Evolutionary conservation across 2,329 filamentous ascomycete species (phyloP), one percentile per base, ranked within the genome.

Genomic region (Fusarium sp.): DNA sequence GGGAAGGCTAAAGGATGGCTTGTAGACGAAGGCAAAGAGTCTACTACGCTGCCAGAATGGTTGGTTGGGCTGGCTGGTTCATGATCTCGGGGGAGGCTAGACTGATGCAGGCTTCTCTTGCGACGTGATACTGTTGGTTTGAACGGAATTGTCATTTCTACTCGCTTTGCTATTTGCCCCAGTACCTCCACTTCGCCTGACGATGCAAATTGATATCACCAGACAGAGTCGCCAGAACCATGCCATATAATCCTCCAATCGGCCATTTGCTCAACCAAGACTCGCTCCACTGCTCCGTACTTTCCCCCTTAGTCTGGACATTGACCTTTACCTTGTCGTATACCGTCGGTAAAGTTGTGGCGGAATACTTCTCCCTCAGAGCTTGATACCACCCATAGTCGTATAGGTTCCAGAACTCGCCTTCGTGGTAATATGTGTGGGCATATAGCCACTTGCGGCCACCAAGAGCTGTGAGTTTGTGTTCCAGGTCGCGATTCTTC

Each of bases 391-490:
- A 88, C 10, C 80, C 73, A 23, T 84, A 82, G 72, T 90, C 86
- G 75, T 93, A 93, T 20, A 90, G 83, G 11, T 81, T 75, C 90
- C 91, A 92, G 80, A 93, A 94, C 76, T 92, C 89, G 0, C 87
- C 83, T 73, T 93, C 88, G 1, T 87, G 87, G 79, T 95, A 95
- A 82, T 94, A 95, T 0, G 92, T 91, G 76, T 95, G 92, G 1
- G 94, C 93, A 80, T 96, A 96, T 4, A 96, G 83, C 92, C 93
- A 95, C 82, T 96, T 96, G 84, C 92, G 90, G 0, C 94, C 94
- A 14, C 91, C 90, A 0, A 95, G 85, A 50, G 89, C 86, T 16
- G 83, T 83, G 2, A 95, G 85, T 73, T 92, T 91, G 3, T 82
- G 80, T 81, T 96, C 94, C 4, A 96, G 85, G 39, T 84, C 86